Base-by-base conservation (phyloP, 495 filamentous ascomycete genomes). In the Lasiosphaeris hirsuta region DNA sequence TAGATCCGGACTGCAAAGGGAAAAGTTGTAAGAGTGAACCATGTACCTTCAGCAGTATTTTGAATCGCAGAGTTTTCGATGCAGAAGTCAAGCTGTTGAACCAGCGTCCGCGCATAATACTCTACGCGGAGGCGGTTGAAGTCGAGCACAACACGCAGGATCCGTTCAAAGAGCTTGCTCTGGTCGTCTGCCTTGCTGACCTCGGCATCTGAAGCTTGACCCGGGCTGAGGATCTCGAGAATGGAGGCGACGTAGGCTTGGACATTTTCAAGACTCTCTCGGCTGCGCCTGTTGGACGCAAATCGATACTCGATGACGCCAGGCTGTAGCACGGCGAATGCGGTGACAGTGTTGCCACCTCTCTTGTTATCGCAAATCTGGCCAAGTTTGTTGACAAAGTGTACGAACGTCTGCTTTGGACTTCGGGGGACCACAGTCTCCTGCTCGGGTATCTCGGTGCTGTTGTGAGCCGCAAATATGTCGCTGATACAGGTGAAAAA, bases 341-440 rank as follows among this genome's bases (percentile, higher is more conserved):
- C 54, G 2, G 59, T 70, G 7, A 70, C 54, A 1, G 59, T 67
- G 1, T 57, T 59, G 10, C 57, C 59, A 11, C 55, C 37, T 0
- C 13, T 10, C 8, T 19, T 34, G 40, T 13, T 67, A 57, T 65
- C 57, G 56, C 66, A 70, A 8, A 70, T 61, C 19, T 69, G 66
- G 33, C 30, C 45, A 0, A 69, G 45, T 42, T 69, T 70, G 59
- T 70, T 61, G 34, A 67, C 57, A 14, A 69, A 69, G 35, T 60
- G 7, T 23, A 36, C n/a, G 47, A 57, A 68, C 2, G 34, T 45
- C 15, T 61, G 15, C 34, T 51, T 37, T 0, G 51, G 51, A 36
- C 14, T 17, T 0, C 56, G 55, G 15, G 42, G 62, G 33, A 51
- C 57, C 11, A 5, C n/a, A 5, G 23, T 36, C 10, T 64, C 61